Base-by-base conservation (phyloP, 2,329 filamentous ascomycete genomes). In the Diaporthe nobilis region DNA sequence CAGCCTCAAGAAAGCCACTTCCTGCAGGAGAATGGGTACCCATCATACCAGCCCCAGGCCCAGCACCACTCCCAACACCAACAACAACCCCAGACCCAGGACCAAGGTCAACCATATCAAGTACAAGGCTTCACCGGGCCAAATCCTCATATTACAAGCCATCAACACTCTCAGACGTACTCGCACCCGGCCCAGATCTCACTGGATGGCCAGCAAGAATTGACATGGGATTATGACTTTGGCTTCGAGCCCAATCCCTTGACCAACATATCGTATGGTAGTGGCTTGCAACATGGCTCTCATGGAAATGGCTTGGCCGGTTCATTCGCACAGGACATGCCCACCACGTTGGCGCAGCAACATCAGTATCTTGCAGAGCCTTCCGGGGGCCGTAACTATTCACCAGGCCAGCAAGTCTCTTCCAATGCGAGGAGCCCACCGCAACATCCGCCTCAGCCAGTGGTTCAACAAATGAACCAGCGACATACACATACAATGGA, bases 221-320 rank as follows among this genome's bases (percentile, higher is more conserved):
- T 77, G 51, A 20, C 75, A 10, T 77, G 73, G 73, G 70, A 75
- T 37, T 77, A 75, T 67, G 73, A 71, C 9, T 77, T 77, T 71
- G 31, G 28, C 34, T 77, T 73, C 31, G 71, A 67, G 22, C 22
- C 70, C 20, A 73, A 75, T n/a, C 57, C 70, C 37, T 53, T 77
- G 55, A 55, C 49, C 12, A 71, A 55, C 47, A 39, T 67, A 9
- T 13, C 73, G 10, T 77, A 71, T 53, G 71, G 44, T 20, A 60
- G 44, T 57, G 65, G 63, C 28, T 28, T 77, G 31, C 73, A 39
- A 25, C 76, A 77, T 44, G 73, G 31, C 17, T 44, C 61, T 72
- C 71, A 65, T 47, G 25, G 25, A 10, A 75, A 60, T 71, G 65
- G 49, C 39, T 22, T 75, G 49, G 57, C 73, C 31, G 34, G 70